phyloP scores from a whole-genome alignment of 306 rosid genomes.

The Elaeagnus macrophylla region DNA sequence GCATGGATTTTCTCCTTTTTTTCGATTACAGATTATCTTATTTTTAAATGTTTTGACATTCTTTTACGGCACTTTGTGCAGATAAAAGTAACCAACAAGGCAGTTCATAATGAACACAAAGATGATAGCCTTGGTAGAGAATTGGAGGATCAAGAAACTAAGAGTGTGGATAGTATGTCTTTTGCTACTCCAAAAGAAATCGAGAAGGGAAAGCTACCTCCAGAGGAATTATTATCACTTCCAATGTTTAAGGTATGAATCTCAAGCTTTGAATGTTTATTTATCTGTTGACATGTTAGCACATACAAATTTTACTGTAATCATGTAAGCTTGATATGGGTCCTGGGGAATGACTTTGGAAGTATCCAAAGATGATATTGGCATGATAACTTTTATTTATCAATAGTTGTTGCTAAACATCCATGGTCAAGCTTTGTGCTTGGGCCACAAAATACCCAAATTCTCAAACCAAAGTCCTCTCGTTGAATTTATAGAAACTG shows the following conservation, averaged over 20 bases:
- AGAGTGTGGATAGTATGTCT: slow-evolving; percentile 36
- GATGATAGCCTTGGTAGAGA: slow-evolving; percentile 36
- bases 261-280: slow-evolving; percentile 4
- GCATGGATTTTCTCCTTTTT: slow-evolving; percentile 11
- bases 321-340: too few species aligned
- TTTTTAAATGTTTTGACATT: slow-evolving; percentile 7
- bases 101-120: slow-evolving; percentile 34
- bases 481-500: too few species aligned
- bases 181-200: slow-evolving; percentile 63
- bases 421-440: too few species aligned
- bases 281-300: neutral
- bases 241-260: slow-evolving; percentile 85
- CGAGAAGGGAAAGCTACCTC: slow-evolving; percentile 69
- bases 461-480: too few species aligned
- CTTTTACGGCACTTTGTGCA: slow-evolving; percentile 29
- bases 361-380: too few species aligned
- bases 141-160: slow-evolving; percentile 42
- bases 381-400: too few species aligned
- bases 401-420: too few species aligned
- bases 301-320: neutral
- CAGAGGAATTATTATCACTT: slow-evolving; percentile 80
- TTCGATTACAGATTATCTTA: too few species aligned
- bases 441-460: too few species aligned
- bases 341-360: too few species aligned
- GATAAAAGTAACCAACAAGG: slow-evolving; percentile 68